Percentiles rank a stretch among this genome's conserved stretches.
Evolutionary conservation across 2,329 filamentous ascomycete genomes (phyloP).

Genomic region (Monilinia vaccinii-corymbosi): DNA sequence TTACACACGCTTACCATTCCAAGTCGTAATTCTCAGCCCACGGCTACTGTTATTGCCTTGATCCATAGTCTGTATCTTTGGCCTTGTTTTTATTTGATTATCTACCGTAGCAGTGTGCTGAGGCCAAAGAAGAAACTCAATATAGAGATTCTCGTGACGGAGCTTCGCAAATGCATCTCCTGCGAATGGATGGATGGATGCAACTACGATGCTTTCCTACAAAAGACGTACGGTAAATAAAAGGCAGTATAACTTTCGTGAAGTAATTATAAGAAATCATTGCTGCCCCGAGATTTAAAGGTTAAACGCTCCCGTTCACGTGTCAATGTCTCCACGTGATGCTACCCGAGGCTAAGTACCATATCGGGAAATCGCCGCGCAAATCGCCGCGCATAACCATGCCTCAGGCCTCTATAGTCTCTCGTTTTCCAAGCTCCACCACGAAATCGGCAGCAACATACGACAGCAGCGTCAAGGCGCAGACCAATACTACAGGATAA

Average conservation of each 20-base stretch:
- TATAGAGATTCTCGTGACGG: background rate
- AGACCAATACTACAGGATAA: constrained; percentile 1
- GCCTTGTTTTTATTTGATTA: background rate
- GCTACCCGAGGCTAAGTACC: background rate
- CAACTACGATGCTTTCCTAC: background rate
- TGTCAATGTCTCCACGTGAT: background rate
- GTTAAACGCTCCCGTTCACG: background rate
- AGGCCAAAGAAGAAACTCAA: background rate
- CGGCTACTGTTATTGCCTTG: constrained; percentile 34
- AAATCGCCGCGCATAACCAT: too few relatives aligned
- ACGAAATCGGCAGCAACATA: constrained; percentile 2
- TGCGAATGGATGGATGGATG: background rate
- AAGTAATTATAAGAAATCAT: background rate
- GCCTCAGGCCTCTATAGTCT: background rate
- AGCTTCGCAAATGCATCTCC: constrained; percentile 1
- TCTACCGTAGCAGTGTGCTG: background rate
- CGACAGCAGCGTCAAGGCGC: constrained; percentile 8
- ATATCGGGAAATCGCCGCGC: background rate
- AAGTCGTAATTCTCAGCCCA: constrained; percentile 73
- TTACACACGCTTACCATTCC: constrained; percentile 56
- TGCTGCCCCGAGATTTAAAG: background rate
- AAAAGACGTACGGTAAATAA: background rate
- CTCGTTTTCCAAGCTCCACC: background rate
- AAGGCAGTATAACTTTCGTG: background rate
- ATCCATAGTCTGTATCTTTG: background rate